Percentiles rank a stretch among this genome's conserved stretches.
Evolutionary conservation across 1,139 yeast genomes (phyloP).

Genomic region (Blastobotrys apis): DNA sequence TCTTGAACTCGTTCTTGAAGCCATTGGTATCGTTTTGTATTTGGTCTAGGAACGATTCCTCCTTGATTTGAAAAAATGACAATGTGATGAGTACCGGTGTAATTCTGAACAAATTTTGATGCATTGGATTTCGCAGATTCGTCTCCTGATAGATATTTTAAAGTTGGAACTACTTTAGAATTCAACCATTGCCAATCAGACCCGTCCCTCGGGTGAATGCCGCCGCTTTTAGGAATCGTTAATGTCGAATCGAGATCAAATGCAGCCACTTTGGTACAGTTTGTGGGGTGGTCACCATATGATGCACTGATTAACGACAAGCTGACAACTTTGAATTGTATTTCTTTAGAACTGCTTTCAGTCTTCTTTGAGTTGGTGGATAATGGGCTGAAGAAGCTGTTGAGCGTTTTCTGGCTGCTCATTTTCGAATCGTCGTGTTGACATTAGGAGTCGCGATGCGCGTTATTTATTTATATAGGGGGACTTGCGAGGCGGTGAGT

Average conservation of each 20-base stretch:
- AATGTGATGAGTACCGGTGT: slow-evolving; percentile 27
- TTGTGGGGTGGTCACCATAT: not conserved
- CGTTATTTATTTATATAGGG: no score
- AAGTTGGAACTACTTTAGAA: slow-evolving; percentile 26
- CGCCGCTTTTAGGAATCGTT: slow-evolving; percentile 56
- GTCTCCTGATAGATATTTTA: slow-evolving; percentile 11
- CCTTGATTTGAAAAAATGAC: slow-evolving; percentile 89
- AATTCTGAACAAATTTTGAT: not conserved
- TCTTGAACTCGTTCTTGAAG: slow-evolving; percentile 45
- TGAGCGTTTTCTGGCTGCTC: not conserved
- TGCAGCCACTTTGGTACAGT: slow-evolving; percentile 44
- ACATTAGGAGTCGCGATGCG: not conserved
- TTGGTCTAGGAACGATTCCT: slow-evolving; percentile 43
- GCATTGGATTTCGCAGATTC: not conserved
- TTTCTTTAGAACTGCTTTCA: no score
- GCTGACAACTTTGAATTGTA: slow-evolving; percentile 1
- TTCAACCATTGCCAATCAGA: slow-evolving; percentile 64
- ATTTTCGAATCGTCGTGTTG: not conserved
- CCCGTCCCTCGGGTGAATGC: slow-evolving; percentile 50
- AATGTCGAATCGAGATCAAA: slow-evolving; percentile 77
- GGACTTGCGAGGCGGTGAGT: no score
- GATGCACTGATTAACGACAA: slow-evolving; percentile 8
- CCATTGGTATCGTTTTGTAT: slow-evolving; percentile 51
- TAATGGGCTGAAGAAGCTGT: not conserved
- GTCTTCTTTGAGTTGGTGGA: no score